A percentile compares a stretch with the other conserved stretches of the same genome.
phyloP scores from a whole-genome alignment of 1,284 basidiomycete species.

The Marasmius sp. region DNA sequence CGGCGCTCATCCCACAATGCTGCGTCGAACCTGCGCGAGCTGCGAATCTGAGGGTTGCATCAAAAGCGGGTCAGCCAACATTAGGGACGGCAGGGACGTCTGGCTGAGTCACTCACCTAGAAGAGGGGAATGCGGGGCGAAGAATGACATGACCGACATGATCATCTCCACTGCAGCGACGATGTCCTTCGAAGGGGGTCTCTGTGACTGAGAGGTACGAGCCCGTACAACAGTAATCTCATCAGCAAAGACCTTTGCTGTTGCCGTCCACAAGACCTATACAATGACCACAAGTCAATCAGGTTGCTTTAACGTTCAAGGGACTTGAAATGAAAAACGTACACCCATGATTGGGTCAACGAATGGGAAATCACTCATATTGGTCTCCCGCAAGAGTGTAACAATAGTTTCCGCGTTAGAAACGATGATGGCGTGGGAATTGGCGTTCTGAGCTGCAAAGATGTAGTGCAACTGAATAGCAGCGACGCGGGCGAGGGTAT shows the following conservation, averaged over 20 bases:
- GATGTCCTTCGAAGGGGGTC: not conserved
- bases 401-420: constrained; percentile 15
- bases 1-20: not conserved
- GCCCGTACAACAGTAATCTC: not conserved
- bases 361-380: not conserved
- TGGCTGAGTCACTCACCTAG: not conserved
- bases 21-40: not conserved
- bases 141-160: not conserved
- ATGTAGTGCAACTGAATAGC: constrained; percentile 19
- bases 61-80: not conserved
- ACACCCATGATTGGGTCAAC: not conserved
- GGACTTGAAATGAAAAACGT: not conserved
- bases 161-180: not conserved
- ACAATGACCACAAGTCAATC: not conserved
- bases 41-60: not conserved
- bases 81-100: not conserved
- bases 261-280: not conserved
- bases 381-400: not conserved
- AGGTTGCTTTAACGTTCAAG: not conserved
- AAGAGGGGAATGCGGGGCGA: not conserved
- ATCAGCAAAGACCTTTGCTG: not conserved
- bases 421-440: constrained; percentile 11
- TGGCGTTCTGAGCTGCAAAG: constrained; percentile 5
- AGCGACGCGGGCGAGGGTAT: constrained; percentile 14
- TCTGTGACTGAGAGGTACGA: not conserved